Evolutionary conservation across 129 eudicot genomes (phyloP).

Genomic region (Arctium lappa): DNA sequence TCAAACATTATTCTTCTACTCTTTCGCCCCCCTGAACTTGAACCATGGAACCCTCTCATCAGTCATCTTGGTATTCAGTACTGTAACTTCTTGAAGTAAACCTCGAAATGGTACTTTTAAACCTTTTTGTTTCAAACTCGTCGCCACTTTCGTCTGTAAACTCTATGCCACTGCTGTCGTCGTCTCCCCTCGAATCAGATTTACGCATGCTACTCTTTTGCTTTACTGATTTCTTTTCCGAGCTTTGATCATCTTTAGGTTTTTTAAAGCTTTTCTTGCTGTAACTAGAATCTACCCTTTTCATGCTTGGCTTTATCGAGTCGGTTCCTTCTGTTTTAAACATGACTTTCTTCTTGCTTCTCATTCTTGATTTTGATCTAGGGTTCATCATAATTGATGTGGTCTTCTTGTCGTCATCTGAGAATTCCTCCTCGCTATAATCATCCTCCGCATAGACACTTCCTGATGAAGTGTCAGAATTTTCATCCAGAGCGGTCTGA

Average conservation of each 20-base stretch:
- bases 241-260: constrained; percentile 16
- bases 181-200: constrained; percentile 25
- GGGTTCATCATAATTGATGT: constrained; percentile 21
- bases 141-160: constrained; percentile 35
- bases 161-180: constrained; percentile 20
- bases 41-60: constrained; percentile 22
- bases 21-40: constrained; percentile 19
- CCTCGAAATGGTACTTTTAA: constrained; percentile 29
- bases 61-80: not conserved
- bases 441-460: constrained; percentile 33
- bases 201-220: constrained; percentile 20
- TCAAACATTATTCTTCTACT: constrained; percentile 7
- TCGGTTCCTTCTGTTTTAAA: constrained; percentile 22
- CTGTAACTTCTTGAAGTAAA: constrained; percentile 35
- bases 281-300: constrained; percentile 16
- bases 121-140: constrained; percentile 27
- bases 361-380: constrained; percentile 23
- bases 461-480: constrained; percentile 28
- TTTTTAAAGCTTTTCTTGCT: constrained; percentile 23
- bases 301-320: constrained; percentile 17
- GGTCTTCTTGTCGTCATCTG: constrained; percentile 28
- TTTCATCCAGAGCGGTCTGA: constrained; percentile 14
- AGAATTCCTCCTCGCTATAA: constrained; percentile 27
- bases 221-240: not conserved
- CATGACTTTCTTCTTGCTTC: constrained; percentile 31